Base-by-base conservation (phyloP, 129 eudicot genomes). In the Logfia minima region DNA sequence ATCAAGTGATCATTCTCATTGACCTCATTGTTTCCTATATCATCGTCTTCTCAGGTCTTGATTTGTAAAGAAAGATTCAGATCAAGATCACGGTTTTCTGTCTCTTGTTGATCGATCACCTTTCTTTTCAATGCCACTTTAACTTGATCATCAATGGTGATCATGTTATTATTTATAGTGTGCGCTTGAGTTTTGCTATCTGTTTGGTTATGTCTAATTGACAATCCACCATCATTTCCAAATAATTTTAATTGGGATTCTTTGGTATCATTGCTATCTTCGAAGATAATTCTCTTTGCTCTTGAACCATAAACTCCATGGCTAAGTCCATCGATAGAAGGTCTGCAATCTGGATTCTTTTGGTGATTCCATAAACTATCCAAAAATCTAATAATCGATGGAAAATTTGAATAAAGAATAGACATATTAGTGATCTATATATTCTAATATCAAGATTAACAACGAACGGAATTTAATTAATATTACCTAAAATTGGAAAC, bases 401-500 rank as follows among this genome's bases (percentile, higher is more conserved):
- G 31, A 59, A 24, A 16, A 43, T 43, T 39, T 43, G 23, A 65
- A 9, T 55, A 39, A 19, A 5, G 8, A 19, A 16, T 9, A 19
- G 18, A 21, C 6, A 48, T 19, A 28, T 64, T 72, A 66, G 51
- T 43, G 16, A 43, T 10, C 4, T 6, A 6, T 35, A 35, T 35
- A 35, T 35, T 26, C 29, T 26, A 26, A 37, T 52, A 6, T n/a
- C 24, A 17, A 10, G 39, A 68, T 53, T 4, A 11, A 43, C 5
- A 22, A 43, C 3, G 2, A 8, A 24, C 8, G 11, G 24, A 53
- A 31, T 23, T 66, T 11, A 45, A 43, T 22, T 77, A 61, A 31
- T 60, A 35, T 45, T 86, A 90, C 98, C 96, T 80, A 72, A 85
- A 87, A 70, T 32, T 86, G 80, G 88, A 80, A 79, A 55, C 75